Evolutionary conservation across 108 stramenopile species (phyloP).

Genomic region (Nitzschia sp.): DNA sequence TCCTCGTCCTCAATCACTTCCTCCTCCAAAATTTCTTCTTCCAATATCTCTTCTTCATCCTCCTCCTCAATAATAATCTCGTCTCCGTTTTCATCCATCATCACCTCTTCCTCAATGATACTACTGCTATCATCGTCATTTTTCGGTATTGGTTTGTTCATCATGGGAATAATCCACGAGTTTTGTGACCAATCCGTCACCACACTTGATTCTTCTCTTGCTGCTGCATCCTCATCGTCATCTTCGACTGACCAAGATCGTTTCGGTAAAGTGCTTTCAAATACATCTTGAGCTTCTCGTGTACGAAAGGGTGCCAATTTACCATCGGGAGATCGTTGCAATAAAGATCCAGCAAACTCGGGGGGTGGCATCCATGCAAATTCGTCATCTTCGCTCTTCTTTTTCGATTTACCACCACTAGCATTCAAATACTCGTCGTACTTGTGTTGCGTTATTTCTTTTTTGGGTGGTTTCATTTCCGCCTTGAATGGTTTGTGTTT

Average conservation of each 20-base stretch:
- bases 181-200: neutral
- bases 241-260: conserved; percentile 2
- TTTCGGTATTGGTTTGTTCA: too few species aligned
- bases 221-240: neutral
- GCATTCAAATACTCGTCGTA: neutral
- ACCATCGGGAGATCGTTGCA: neutral
- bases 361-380: conserved; percentile 1
- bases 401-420: neutral
- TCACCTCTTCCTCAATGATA: too few species aligned
- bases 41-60: neutral
- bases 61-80: too few species aligned
- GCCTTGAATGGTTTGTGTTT: neutral
- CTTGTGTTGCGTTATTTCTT: neutral
- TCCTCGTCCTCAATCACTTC: neutral
- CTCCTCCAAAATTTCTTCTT: neutral
- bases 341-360: neutral
- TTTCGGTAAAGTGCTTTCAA: neutral
- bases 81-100: too few species aligned
- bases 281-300: neutral
- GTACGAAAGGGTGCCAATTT: neutral
- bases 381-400: neutral
- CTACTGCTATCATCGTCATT: too few species aligned
- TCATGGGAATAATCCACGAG: neutral
- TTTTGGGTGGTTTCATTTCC: neutral
- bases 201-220: neutral